Conservation (phyloP, 1,284 basidiomycete genomes). For the Trichosporon sp. region DNA sequence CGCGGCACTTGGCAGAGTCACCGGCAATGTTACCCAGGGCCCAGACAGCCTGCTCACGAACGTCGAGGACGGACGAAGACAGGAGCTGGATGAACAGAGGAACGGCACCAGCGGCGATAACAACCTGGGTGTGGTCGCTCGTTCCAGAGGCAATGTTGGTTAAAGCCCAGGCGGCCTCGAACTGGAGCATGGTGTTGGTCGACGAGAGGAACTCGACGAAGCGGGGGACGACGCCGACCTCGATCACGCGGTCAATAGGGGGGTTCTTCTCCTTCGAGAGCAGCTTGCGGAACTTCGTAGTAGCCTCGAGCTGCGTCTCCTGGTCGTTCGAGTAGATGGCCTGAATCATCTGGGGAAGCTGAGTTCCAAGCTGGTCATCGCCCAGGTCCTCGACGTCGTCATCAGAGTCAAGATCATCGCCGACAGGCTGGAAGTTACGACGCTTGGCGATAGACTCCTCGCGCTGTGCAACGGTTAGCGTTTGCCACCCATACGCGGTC, state of each 20-base stretch:
- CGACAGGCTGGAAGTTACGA: slow-evolving; percentile 79
- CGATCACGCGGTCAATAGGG: slow-evolving; percentile 98
- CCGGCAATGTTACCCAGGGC: slow-evolving; percentile 95
- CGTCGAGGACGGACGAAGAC: slow-evolving; percentile 80
- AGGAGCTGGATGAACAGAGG: slow-evolving; percentile 96
- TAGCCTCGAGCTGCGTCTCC: slow-evolving; percentile 91
- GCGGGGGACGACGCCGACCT: slow-evolving; percentile 93
- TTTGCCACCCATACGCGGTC: background rate
- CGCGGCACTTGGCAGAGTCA: slow-evolving; percentile 89
- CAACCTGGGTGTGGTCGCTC: slow-evolving; percentile 96
- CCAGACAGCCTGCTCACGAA: slow-evolving; percentile 96
- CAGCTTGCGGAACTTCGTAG: slow-evolving; percentile 92
- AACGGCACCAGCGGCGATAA: slow-evolving; percentile 91
- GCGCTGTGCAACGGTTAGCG: slow-evolving; percentile 57
- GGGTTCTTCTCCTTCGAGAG: slow-evolving; percentile 99
- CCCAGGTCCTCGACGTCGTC: slow-evolving; percentile 68
- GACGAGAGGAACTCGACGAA: slow-evolving; percentile 93
- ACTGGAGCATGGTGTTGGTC: slow-evolving; percentile 93
- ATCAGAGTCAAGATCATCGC: slow-evolving; percentile 73
- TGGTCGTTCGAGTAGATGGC: slow-evolving; percentile 91
- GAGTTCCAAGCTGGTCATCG: slow-evolving; percentile 56
- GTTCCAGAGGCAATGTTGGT: slow-evolving; percentile 99
- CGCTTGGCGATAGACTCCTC: slow-evolving; percentile 97
- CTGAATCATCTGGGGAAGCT: slow-evolving; percentile 76
- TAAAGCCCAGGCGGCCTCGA: slow-evolving; percentile 98